Evolutionary conservation across 2,329 filamentous ascomycete species (phyloP), one percentile per base, ranked within the genome.

Genomic region (Cladophialophora carrionii): DNA sequence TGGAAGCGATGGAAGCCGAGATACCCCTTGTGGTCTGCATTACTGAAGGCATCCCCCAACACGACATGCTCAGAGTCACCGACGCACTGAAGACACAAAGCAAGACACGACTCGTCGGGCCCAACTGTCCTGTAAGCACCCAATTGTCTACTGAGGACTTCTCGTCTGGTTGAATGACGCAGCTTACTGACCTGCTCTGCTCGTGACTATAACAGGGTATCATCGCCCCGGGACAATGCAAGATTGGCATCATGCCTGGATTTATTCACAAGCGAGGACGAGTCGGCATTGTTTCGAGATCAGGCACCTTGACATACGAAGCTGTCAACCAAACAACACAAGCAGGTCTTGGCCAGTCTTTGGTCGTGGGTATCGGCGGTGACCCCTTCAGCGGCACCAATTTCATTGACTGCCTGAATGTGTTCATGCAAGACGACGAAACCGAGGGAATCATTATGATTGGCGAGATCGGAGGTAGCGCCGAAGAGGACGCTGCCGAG

Each of bases 401-500:
- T 87, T 99, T 98, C 85, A 98, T 99, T 82, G 95, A 99, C 87
- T 97, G 94, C 86, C 86, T 99, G 74, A 90, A 91, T 78, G 92
- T 98, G 77, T 99, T 99, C 88, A 87, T 96, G 74, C 85, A 96
- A 80, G 95, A 99, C 79, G 86, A 90, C 78, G 92, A 96, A 83
- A 99, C 95, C 46, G 95, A 99, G 78, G 95, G 95, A 77, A 97
- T 99, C 82, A 97, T 99, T 84, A 97, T 99, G 95, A 98, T 99
- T 79, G 95, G 95, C 78, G 95, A 98, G 84, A 98, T 99, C 78
- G 95, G 95, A 81, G 95, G 95, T 70, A 91, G 90, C 67, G 95
- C 95, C 66, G 95, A 99, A 84, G 95, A 99, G 84, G 95, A 99
- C 75, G 95, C 95, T 46, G 94, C 95, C 75, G 95, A 98, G 75